Base-by-base conservation (phyloP, 169 alveolate species). In the Babesia ovis region DNA sequence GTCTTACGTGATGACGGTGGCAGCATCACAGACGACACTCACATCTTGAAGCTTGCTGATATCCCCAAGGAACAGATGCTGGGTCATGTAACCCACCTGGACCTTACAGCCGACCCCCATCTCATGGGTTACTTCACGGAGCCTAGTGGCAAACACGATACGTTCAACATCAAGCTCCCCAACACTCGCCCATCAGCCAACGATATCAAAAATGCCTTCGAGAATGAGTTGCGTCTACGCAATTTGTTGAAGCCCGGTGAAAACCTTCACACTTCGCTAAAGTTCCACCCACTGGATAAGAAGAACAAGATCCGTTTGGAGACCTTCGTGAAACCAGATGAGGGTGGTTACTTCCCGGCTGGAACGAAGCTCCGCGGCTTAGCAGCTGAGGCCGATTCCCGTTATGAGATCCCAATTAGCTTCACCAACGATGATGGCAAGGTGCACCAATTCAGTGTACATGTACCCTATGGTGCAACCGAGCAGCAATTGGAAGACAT, bases 331-430 rank as follows among this genome's bases (percentile, higher is more conserved):
- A 57, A 64, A 8, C 61, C 62, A n/a, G 87, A 79, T 42, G 83
- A 66, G 18, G 32, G 31, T 11, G 87, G 87, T n/a, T 57, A 71
- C 31, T 72, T 81, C 55, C 89, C 89, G 16, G 35, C 85, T 16
- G 89, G 89, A n/a, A 43, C 73, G 16, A 81, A 74, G 45, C 77
- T 77, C 22, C 70, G 72, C 12, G 68, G 54, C 23, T 68, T 81
- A 27, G 79, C 85, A 1, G 84, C 81, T 5, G 89, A 81, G 51
- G 74, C 85, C 0, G 89, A 81, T 23, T 42, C 55, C 20, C 71
- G 85, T 22, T 50, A 68, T 35, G 85, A 72, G 42, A 50, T 81
- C 32, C 77, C 77, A 0, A 62, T 81, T 8, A 66, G 67, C 20
- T 81, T 53, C 43, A 77, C 62, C 41, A 27, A 27, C 48, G 81